Evolutionary conservation across 768 basidiomycete species (phyloP).

Genomic region (Lactifluus pinguis): DNA sequence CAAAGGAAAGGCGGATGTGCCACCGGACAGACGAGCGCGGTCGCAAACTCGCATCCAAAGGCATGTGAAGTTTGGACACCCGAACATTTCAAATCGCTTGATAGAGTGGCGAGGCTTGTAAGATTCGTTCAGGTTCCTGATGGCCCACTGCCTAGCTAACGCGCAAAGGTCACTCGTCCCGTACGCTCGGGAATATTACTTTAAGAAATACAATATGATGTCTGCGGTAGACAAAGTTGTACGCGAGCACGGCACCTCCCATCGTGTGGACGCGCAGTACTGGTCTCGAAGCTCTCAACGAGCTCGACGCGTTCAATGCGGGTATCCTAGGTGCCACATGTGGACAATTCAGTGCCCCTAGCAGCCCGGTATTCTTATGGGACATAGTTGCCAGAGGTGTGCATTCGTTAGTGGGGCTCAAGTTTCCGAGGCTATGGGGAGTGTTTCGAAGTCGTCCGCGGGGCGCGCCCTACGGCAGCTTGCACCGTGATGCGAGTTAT

Average conservation of each 20-base stretch:
- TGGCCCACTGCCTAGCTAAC: background rate
- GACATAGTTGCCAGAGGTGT: conserved; percentile 34
- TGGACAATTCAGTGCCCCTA: conserved; percentile 21
- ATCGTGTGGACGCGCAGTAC: conserved; percentile 85
- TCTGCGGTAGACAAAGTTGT: conserved; percentile 85
- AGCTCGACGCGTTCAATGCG: conserved; percentile 73
- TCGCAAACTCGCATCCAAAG: too few species aligned
- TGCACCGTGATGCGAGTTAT: background rate
- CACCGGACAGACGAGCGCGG: too few species aligned
- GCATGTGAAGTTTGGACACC: too few species aligned
- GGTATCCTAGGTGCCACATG: conserved; percentile 80
- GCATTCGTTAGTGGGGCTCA: conserved; percentile 30
- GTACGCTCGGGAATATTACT: conserved; percentile 76
- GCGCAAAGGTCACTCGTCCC: conserved; percentile 43
- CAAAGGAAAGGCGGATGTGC: too few species aligned
- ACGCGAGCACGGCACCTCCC: conserved; percentile 53
- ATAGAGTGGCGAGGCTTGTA: too few species aligned
- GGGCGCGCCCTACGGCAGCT: conserved; percentile 27
- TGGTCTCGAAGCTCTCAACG: conserved; percentile 87
- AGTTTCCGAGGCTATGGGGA: conserved; percentile 26
- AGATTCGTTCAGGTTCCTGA: too few species aligned
- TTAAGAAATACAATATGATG: conserved; percentile 80
- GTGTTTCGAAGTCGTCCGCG: conserved; percentile 24
- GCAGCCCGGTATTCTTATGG: conserved; percentile 17
- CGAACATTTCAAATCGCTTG: too few species aligned